phyloP scores from a whole-genome alignment of 192 early-diverging fungal genomes.

The Lunasporangiospora selenospora region DNA sequence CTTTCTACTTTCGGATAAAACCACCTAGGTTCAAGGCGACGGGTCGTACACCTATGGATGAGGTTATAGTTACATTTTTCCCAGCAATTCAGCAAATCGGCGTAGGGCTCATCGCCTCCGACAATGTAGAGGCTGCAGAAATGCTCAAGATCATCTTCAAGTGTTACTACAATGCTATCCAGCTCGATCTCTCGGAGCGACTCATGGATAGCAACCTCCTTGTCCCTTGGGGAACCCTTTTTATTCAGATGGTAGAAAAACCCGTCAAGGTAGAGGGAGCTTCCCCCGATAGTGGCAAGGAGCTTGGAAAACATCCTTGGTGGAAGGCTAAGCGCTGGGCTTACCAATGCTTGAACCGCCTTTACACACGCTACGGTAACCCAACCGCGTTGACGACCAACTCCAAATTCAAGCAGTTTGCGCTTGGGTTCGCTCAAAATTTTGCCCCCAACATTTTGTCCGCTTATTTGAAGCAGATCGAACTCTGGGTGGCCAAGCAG shows the following conservation, averaged over 20 bases:
- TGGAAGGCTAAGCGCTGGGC: conserved; percentile 98
- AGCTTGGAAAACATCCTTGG: conserved; percentile 82
- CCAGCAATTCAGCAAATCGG: conserved; percentile 82
- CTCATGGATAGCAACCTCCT: conserved; percentile 75
- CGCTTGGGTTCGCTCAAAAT: conserved; percentile 83
- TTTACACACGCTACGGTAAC: conserved; percentile 79
- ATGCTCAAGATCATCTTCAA: conserved; percentile 89
- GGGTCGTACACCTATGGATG: conserved; percentile 70
- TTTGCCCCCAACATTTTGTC: conserved; percentile 91
- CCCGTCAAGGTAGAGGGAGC: conserved; percentile 61
- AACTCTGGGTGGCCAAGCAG: conserved; percentile 73
- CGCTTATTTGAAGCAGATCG: conserved; percentile 86
- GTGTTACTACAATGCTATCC: conserved; percentile 77
- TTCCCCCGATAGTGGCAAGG: conserved; percentile 67
- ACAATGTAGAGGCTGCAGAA: conserved; percentile 78
- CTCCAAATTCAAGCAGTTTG: conserved; percentile 66
- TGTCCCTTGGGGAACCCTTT: conserved; percentile 89
- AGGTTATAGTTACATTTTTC: conserved; percentile 79
- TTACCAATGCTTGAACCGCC: conserved; percentile 83
- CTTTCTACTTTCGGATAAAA: too few relatives aligned
- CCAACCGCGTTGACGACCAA: conserved; percentile 64
- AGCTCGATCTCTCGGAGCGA: conserved; percentile 62
- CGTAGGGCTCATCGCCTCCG: conserved; percentile 60
- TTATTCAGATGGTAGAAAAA: conserved; percentile 81
- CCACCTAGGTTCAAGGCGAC: conserved; percentile 67